Conservation (phyloP, 148 eudicot genomes). For the Rhododendron henanense region DNA sequence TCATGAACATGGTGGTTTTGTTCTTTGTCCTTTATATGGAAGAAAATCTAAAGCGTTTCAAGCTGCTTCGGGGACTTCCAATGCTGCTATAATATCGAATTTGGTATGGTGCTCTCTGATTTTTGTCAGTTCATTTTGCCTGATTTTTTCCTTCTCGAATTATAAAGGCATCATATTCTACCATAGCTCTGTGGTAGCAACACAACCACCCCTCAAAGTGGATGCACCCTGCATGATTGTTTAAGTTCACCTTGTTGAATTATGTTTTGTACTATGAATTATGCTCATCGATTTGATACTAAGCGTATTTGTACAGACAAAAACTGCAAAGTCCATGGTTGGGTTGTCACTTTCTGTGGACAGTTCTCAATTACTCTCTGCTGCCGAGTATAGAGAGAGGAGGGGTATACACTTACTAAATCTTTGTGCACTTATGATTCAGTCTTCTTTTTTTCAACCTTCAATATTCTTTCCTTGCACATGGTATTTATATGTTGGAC, state of each 20-base stretch:
- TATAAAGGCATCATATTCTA: background rate
- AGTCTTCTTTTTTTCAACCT: conserved; percentile 9
- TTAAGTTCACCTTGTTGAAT: conserved; percentile 3
- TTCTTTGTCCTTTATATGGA: conserved; percentile 92
- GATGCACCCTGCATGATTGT: conserved; percentile 5
- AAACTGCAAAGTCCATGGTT: conserved; percentile 81
- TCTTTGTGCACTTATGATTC: background rate
- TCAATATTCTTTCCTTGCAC: conserved; percentile 10
- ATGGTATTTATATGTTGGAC: background rate
- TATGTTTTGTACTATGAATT: background rate
- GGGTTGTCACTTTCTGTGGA: conserved; percentile 75
- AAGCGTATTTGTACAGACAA: conserved; percentile 52
- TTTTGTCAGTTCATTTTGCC: background rate
- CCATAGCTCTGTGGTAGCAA: background rate
- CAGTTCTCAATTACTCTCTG: conserved; percentile 63
- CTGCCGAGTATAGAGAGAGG: conserved; percentile 66
- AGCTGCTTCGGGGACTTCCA: conserved; percentile 82
- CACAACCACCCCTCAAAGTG: background rate
- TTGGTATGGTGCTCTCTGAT: conserved; percentile 49
- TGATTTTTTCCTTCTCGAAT: background rate
- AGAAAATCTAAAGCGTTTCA: conserved; percentile 98
- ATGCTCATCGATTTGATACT: conserved; percentile 10
- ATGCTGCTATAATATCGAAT: conserved; percentile 58
- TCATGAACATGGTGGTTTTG: conserved; percentile 75
- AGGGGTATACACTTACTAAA: conserved; percentile 45